phyloP scores from a whole-genome alignment of 176 grass and related monocot species.

The Hyparrhenia diplandra region DNA sequence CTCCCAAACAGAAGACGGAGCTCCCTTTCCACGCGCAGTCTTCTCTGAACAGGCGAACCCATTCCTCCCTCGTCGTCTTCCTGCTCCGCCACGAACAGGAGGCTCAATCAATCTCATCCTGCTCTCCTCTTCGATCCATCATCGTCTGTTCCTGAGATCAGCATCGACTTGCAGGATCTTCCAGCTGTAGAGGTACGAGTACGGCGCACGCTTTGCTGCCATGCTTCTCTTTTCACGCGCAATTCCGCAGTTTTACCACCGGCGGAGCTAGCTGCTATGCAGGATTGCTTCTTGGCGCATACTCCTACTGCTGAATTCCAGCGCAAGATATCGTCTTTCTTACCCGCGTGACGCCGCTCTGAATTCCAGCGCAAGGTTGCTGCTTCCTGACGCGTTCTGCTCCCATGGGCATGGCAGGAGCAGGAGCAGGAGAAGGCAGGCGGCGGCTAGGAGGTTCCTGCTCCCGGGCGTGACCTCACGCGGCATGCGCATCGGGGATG shows the following conservation, averaged over 20 bases:
- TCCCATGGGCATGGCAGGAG: constrained; percentile 6
- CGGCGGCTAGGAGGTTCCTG: neutral
- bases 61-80: neutral
- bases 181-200: constrained; percentile 13
- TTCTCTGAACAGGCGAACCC: neutral
- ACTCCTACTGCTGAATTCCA: neutral
- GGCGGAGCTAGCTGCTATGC: neutral
- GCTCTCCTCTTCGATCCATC: neutral
- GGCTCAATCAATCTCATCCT: neutral
- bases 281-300: neutral
- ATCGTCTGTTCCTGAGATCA: neutral
- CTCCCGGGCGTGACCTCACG: too few relatives aligned
- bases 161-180: neutral
- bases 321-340: too few relatives aligned
- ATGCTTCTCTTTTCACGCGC: neutral
- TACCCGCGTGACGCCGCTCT: too few relatives aligned
- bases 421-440: neutral
- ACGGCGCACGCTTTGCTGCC: neutral
- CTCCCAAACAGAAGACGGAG: neutral
- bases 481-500: too few relatives aligned
- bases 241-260: neutral
- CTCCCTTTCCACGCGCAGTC: constrained; percentile 46
- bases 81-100: neutral
- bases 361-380: neutral
- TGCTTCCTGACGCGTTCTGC: neutral